Percentiles rank a stretch among this genome's conserved stretches.
phyloP scores from a whole-genome alignment of 1,284 basidiomycete genomes.

The Rhizoctonia solani region DNA sequence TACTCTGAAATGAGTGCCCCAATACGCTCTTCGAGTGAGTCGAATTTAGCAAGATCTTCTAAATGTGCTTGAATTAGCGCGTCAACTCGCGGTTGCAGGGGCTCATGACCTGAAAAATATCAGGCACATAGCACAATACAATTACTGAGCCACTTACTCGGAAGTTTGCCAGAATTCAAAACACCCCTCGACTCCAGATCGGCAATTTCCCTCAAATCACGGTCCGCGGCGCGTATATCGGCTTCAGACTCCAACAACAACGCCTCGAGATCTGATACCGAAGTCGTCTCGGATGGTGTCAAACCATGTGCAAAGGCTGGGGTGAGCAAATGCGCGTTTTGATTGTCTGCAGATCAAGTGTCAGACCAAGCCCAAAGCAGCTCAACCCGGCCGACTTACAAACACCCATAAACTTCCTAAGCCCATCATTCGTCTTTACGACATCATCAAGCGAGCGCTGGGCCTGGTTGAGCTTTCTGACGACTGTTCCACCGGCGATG shows the following conservation, averaged over 20 bases:
- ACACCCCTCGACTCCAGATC: constrained; percentile 68
- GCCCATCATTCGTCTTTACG: constrained; percentile 67
- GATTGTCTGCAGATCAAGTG: constrained; percentile 56
- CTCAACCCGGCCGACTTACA: constrained; percentile 53
- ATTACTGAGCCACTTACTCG: constrained; percentile 49
- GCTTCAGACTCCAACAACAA: constrained; percentile 75
- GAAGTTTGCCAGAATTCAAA: constrained; percentile 67
- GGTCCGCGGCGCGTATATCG: constrained; percentile 75
- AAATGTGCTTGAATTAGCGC: constrained; percentile 60
- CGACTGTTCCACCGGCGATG: constrained; percentile 49
- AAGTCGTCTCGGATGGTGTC: constrained; percentile 64
- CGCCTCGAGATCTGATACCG: constrained; percentile 66
- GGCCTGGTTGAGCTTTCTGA: constrained; percentile 61
- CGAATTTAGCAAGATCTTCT: constrained; percentile 59
- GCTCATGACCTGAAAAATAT: constrained; percentile 58
- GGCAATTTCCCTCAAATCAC: constrained; percentile 76
- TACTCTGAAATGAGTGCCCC: constrained; percentile 65
- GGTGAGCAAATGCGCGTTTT: constrained; percentile 69
- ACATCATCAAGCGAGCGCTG: constrained; percentile 59
- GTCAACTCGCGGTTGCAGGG: constrained; percentile 62
- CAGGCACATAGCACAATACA: neutral
- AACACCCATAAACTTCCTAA: constrained; percentile 70
- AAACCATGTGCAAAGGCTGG: constrained; percentile 63
- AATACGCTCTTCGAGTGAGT: constrained; percentile 65
- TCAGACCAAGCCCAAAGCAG: neutral